These are phyloP conservation scores for Termitomyces sp. DNA, from an alignment of 768 basidiomycete species.

Conservation along the genomic window DNA sequence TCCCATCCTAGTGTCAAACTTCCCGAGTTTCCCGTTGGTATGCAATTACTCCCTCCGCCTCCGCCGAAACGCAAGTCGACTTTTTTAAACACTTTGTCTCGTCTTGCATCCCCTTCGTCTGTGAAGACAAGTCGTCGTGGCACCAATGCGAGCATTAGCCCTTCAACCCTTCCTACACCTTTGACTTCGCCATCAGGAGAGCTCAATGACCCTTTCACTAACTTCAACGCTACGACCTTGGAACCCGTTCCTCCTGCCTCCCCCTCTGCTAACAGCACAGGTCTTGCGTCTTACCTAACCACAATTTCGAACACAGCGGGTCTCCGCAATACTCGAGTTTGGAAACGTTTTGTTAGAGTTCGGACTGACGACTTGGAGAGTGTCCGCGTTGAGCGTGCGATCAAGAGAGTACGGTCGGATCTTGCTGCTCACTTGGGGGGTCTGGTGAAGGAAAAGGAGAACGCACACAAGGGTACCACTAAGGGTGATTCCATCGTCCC, in stretches of 20 bases:
- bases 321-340: conserved; percentile 63
- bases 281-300: conserved; percentile 78
- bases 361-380: conserved; percentile 88
- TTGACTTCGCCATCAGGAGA: conserved; percentile 53
- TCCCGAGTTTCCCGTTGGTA: conserved; percentile 61
- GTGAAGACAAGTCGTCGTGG: conserved; percentile 44
- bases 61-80: conserved; percentile 76
- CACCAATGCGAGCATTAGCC: conserved; percentile 29
- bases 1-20: conserved; percentile 52
- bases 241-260: conserved; percentile 21
- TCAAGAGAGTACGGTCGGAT: conserved; percentile 85
- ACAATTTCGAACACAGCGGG: conserved; percentile 64
- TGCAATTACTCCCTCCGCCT: conserved; percentile 44
- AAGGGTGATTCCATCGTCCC: conserved; percentile 13
- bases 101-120: conserved; percentile 70
- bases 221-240: conserved; percentile 31
- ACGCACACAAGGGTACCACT: conserved; percentile 13
- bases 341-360: conserved; percentile 85
- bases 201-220: conserved; percentile 57
- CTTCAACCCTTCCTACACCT: conserved; percentile 41
- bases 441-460: conserved; percentile 29
- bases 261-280: conserved; percentile 54
- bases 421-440: conserved; percentile 64
- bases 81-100: conserved; percentile 83
- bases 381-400: conserved; percentile 79